Percentiles rank a stretch among this genome's conserved stretches.
These are phyloP conservation scores for Penicillium waksmanii DNA, from an alignment of 495 filamentous ascomycete genomes.

Conservation along the genomic window DNA sequence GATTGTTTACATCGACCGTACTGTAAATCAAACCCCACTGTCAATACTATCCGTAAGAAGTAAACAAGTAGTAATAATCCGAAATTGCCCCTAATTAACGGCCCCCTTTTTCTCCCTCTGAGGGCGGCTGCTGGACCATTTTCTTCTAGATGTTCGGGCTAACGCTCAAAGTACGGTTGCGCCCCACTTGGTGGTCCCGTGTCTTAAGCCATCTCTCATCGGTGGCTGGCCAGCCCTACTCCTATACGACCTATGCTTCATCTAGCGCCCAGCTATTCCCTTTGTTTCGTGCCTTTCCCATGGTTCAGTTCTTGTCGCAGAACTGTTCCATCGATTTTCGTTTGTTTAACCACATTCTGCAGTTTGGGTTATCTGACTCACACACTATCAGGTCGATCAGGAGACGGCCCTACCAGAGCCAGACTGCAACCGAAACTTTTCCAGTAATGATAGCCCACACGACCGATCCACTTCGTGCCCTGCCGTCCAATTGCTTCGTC, in stretches of 20 bases:
- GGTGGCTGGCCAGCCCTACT: slow-evolving; percentile 23
- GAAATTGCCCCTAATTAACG: slow-evolving; percentile 31
- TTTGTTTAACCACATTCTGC: neutral
- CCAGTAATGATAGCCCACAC: slow-evolving; percentile 34
- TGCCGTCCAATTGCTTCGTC: slow-evolving; percentile 18
- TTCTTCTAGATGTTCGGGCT: slow-evolving; percentile 13
- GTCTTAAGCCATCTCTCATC: slow-evolving; percentile 23
- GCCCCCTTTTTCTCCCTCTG: slow-evolving; percentile 15
- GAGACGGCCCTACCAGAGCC: slow-evolving; percentile 17
- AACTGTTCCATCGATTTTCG: neutral
- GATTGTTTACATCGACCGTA: neutral
- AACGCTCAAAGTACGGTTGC: slow-evolving; percentile 15
- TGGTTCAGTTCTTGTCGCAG: neutral
- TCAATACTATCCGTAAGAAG: neutral
- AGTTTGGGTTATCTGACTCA: neutral
- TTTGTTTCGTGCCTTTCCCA: slow-evolving; percentile 13
- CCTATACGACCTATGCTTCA: slow-evolving; percentile 13
- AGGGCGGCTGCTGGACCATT: slow-evolving; percentile 1
- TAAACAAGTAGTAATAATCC: neutral
- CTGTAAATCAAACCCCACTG: neutral
- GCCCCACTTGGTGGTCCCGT: slow-evolving; percentile 29
- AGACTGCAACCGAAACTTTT: slow-evolving; percentile 24
- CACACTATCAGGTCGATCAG: slow-evolving; percentile 10
- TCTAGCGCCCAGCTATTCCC: slow-evolving; percentile 2
- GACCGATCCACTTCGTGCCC: slow-evolving; percentile 21